A percentile compares a stretch with the other conserved stretches of the same genome.
These are phyloP conservation scores for Paramyrothecium sp. DNA, from an alignment of 2,329 filamentous ascomycete genomes.

Conservation along the genomic window DNA sequence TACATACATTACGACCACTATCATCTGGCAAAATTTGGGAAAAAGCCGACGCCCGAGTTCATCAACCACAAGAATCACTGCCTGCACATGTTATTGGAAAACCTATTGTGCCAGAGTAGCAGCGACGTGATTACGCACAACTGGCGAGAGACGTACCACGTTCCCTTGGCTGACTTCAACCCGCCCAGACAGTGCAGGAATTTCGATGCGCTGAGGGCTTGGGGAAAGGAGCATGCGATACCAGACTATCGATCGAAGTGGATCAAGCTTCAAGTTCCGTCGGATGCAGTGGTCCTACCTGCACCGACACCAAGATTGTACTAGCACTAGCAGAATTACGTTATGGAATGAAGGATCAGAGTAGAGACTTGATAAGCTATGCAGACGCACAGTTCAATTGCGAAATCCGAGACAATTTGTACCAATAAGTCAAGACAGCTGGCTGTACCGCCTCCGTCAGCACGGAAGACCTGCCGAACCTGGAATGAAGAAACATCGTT, in stretches of 20 bases:
- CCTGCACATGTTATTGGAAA: background rate
- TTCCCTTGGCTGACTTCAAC: background rate
- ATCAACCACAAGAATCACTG: background rate
- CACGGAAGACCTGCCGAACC: background rate
- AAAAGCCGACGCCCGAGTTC: background rate
- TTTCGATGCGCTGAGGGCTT: background rate
- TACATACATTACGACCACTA: background rate
- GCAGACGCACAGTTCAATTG: background rate
- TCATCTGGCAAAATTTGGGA: background rate
- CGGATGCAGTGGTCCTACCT: background rate
- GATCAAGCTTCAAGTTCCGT: background rate
- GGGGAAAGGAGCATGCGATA: background rate
- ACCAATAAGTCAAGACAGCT: background rate
- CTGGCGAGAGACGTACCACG: background rate
- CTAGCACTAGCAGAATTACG: background rate
- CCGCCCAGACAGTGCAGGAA: background rate
- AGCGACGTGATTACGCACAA: background rate
- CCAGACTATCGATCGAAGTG: background rate
- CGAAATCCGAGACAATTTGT: background rate
- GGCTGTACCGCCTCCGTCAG: background rate
- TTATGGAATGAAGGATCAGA: background rate
- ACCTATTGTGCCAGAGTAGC: background rate
- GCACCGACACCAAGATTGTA: conserved; percentile 10
- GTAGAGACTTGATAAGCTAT: background rate
- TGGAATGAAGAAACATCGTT: background rate